phyloP scores from a whole-genome alignment of 352 stramenopile genomes.

The Blastocystis hominis region DNA sequence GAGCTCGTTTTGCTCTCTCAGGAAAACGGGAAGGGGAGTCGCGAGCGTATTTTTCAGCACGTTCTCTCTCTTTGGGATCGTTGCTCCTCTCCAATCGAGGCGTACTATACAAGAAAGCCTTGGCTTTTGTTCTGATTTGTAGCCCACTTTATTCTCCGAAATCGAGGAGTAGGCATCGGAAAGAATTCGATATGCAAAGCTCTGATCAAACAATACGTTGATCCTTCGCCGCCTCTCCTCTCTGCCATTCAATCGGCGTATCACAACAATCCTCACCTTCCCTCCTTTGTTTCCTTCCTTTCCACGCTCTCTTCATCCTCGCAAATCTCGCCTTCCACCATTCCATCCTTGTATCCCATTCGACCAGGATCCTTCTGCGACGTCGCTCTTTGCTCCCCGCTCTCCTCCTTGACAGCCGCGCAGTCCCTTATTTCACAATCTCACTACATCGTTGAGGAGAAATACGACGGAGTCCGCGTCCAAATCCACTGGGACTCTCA shows the following conservation, averaged over 20 bases:
- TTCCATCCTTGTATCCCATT: neutral
- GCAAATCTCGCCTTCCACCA: neutral
- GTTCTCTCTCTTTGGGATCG: neutral
- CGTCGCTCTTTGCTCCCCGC: constrained; percentile 10
- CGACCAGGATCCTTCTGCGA: neutral
- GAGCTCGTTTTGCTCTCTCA: neutral
- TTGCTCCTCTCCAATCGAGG: neutral
- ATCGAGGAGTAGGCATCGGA: constrained; percentile 15
- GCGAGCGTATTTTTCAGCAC: neutral
- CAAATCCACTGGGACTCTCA: neutral
- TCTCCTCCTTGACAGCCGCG: neutral
- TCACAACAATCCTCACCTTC: neutral
- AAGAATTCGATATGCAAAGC: neutral
- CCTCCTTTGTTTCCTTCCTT: constrained; percentile 21
- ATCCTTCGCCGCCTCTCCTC: neutral
- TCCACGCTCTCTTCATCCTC: neutral
- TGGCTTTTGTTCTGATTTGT: neutral
- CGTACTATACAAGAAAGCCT: neutral
- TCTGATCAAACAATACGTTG: neutral
- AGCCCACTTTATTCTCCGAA: constrained; percentile 7
- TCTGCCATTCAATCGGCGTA: neutral
- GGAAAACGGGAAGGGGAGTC: constrained; percentile 39
- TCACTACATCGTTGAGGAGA: neutral
- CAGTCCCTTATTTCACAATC: neutral
- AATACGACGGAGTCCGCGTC: constrained; percentile 35